Evolutionary conservation across 2,329 filamentous ascomycete species (phyloP).

Genomic region (Ophioceras dolichostomum): DNA sequence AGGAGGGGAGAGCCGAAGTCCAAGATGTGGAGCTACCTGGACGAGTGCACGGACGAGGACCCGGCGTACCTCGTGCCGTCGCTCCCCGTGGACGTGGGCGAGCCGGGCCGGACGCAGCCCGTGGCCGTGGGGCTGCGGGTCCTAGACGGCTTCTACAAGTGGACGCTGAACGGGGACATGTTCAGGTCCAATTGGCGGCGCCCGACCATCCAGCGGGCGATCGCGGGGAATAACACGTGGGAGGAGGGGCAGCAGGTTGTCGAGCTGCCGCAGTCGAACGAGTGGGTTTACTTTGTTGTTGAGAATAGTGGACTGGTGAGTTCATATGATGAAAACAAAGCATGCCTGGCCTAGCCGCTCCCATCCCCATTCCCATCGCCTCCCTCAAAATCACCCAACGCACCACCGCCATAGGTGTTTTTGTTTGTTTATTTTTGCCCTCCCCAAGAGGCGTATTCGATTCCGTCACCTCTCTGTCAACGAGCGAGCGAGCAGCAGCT

Average conservation of each 20-base stretch:
- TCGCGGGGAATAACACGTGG: constrained; percentile 4
- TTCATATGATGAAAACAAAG: no score
- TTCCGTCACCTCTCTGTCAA: no score
- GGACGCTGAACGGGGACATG: constrained; percentile 12
- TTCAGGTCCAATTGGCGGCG: constrained; percentile 13
- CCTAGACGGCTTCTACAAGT: constrained; percentile 8
- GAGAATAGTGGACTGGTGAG: constrained; percentile 3
- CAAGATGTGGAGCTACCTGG: not conserved
- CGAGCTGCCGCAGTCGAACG: constrained; percentile 2
- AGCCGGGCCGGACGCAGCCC: constrained; percentile 2
- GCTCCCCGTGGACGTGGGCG: constrained; percentile 9
- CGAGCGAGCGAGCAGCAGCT: no score
- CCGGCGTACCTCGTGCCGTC: constrained; percentile 12
- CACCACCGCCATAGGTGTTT: no score
- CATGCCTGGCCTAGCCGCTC: no score
- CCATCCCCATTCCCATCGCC: no score
- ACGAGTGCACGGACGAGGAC: constrained; percentile 13
- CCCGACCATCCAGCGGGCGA: constrained; percentile 7
- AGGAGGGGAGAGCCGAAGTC: constrained; percentile 1
- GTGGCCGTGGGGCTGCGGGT: constrained; percentile 3
- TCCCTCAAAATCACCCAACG: no score
- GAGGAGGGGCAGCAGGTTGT: not conserved
- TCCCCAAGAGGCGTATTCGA: no score
- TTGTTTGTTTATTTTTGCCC: no score
- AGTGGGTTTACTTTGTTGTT: constrained; percentile 9